Conservation (phyloP, 2,329 filamentous ascomycete genomes). For the Trichoderma arundinaceum region DNA sequence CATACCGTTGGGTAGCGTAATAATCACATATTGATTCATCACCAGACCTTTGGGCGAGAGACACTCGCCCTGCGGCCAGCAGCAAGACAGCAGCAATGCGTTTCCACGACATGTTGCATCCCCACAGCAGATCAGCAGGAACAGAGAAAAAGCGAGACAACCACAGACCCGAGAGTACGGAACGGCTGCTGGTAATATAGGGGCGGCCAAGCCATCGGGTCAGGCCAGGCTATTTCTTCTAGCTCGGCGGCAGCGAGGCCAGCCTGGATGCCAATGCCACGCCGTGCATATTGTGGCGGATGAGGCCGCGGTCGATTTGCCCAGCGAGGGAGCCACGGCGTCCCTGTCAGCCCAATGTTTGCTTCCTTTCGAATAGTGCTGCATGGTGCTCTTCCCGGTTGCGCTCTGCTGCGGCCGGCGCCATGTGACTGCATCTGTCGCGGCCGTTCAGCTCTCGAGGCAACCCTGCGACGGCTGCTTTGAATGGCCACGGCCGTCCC, state of each 20-base stretch:
- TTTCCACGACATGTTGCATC: constrained; percentile 26
- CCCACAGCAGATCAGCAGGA: background rate
- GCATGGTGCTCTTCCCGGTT: background rate
- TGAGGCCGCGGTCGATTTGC: constrained; percentile 25
- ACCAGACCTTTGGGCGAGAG: constrained; percentile 11
- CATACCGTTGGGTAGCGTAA: constrained; percentile 39
- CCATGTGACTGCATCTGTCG: constrained; percentile 1
- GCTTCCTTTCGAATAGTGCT: background rate
- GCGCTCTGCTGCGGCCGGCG: background rate
- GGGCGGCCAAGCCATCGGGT: background rate
- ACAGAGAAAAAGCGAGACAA: background rate
- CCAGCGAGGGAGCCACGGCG: constrained; percentile 2
- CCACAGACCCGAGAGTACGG: background rate
- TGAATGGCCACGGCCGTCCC: background rate
- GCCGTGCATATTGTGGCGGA: constrained; percentile 26
- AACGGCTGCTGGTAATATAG: constrained; percentile 1
- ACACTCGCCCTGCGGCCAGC: constrained; percentile 6
- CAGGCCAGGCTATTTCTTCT: background rate
- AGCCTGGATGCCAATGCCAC: background rate
- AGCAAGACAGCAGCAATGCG: constrained; percentile 11
- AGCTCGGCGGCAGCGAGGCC: background rate
- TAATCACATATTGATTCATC: constrained; percentile 41
- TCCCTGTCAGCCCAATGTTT: constrained; percentile 16
- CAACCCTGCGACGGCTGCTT: background rate
- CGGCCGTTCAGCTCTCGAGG: constrained; percentile 6